Percentiles rank a stretch among this genome's conserved stretches.
Evolutionary conservation across 2,329 filamentous ascomycete species (phyloP).

Genomic region (Penicillium polonicum): DNA sequence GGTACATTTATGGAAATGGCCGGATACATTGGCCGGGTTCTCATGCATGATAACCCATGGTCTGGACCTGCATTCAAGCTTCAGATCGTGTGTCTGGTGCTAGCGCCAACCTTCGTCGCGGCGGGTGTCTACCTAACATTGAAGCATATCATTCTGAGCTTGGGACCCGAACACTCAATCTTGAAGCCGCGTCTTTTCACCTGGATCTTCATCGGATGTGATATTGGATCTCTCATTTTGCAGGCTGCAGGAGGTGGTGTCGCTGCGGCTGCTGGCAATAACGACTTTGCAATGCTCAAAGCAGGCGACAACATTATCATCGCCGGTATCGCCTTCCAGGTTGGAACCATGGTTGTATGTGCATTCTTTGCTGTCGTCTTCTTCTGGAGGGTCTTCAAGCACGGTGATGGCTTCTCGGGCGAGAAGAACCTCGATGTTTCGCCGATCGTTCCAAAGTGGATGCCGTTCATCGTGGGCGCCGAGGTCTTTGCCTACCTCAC

Average conservation of each 20-base stretch:
- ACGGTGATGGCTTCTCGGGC: constrained; percentile 25
- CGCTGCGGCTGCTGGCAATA: constrained; percentile 51
- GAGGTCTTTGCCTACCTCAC: constrained; percentile 41
- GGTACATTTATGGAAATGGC: constrained; percentile 54
- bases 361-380: constrained; percentile 42
- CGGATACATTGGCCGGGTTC: constrained; percentile 57
- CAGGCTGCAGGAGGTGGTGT: constrained; percentile 60
- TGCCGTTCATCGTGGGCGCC: constrained; percentile 29
- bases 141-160: constrained; percentile 57
- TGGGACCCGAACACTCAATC: constrained; percentile 51
- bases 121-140: constrained; percentile 58
- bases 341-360: constrained; percentile 49
- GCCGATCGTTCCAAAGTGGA: constrained; percentile 17
- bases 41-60: constrained; percentile 56
- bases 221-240: constrained; percentile 58
- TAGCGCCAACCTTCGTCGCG: constrained; percentile 57
- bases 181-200: constrained; percentile 54
- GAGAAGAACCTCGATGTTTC: constrained; percentile 30
- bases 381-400: constrained; percentile 42
- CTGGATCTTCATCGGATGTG: constrained; percentile 60
- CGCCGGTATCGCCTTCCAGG: constrained; percentile 58
- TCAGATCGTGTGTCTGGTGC: constrained; percentile 56
- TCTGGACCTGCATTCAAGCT: constrained; percentile 50
- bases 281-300: constrained; percentile 39
- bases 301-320: constrained; percentile 58